phyloP scores from a whole-genome alignment of 192 early-diverging fungal genomes.

The Backusella liffmaniae region DNA sequence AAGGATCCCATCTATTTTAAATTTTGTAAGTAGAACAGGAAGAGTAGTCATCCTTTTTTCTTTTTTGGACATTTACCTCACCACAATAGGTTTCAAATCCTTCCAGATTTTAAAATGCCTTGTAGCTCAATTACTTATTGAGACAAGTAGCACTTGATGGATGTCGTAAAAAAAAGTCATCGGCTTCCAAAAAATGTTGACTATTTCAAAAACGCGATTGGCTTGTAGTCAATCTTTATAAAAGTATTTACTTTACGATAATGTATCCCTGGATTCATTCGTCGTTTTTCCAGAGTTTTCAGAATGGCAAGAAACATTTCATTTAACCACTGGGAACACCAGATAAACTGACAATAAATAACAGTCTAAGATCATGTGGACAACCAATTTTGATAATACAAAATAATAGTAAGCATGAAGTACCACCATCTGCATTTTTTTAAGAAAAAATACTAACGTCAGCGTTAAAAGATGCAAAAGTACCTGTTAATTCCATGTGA shows the following conservation, averaged over 20 bases:
- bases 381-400: background rate
- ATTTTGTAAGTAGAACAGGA: background rate
- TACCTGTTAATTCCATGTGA: no score
- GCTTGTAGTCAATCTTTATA: background rate
- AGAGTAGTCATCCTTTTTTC: background rate
- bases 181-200: background rate
- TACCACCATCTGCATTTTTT: background rate
- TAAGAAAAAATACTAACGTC: no score
- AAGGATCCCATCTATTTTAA: background rate
- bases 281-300: background rate
- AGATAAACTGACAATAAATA: background rate
- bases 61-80: background rate
- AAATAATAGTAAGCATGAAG: background rate
- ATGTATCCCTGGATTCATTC: background rate
- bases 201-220: background rate
- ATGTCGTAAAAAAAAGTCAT: background rate
- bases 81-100: background rate
- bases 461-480: no score
- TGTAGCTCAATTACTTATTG: background rate
- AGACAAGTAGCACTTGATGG: background rate
- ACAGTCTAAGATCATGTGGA: background rate
- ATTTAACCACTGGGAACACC: background rate
- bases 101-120: background rate
- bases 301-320: background rate
- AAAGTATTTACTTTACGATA: background rate